Evolutionary conservation across 176 grass and related monocot genomes (phyloP).

Genomic region (Musa itinerans): DNA sequence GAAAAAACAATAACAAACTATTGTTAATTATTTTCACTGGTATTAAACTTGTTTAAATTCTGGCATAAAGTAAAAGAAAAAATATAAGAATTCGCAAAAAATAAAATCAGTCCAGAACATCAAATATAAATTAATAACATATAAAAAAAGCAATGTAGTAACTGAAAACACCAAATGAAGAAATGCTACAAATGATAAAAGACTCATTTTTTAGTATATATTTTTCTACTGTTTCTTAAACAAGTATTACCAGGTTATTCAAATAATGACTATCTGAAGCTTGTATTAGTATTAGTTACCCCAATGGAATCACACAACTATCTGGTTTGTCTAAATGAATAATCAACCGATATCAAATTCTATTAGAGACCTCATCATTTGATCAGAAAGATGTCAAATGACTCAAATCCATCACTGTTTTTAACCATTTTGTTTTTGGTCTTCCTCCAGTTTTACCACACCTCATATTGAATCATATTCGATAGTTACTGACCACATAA

Average conservation of each 20-base stretch:
- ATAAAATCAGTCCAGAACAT: background rate
- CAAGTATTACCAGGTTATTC: no score
- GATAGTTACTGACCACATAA: no score
- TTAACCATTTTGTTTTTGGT: no score
- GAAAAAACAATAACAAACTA: constrained; percentile 15
- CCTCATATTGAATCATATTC: no score
- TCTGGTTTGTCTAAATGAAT: background rate
- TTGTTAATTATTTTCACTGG: background rate
- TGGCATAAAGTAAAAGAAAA: background rate
- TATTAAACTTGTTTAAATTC: background rate
- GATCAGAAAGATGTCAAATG: no score
- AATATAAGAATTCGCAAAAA: background rate
- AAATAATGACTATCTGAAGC: background rate
- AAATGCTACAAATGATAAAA: background rate
- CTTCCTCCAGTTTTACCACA: no score
- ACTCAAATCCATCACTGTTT: no score
- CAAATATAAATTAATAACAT: background rate
- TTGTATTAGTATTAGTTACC: background rate
- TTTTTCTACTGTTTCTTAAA: background rate
- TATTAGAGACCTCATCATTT: no score
- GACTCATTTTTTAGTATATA: background rate
- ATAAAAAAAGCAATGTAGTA: background rate
- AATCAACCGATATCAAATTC: no score
- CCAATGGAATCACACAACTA: background rate
- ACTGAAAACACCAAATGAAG: background rate